Evolutionary conservation across 768 basidiomycete species (phyloP).

Genomic region (Suillus ampliporus): DNA sequence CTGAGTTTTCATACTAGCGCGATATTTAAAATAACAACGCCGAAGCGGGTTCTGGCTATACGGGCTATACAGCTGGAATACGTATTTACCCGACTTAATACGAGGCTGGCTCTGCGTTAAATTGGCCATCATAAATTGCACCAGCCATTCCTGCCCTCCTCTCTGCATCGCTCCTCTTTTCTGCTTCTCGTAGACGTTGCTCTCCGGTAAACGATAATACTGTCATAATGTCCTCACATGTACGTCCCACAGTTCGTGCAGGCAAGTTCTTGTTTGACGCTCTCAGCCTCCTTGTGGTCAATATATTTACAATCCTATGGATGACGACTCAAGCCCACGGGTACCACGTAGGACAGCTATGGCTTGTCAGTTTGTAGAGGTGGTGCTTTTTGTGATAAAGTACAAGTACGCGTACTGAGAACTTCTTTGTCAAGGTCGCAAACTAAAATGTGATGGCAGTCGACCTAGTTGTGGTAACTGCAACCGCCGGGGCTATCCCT

Average conservation of each 20-base stretch:
- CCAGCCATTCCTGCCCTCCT: conserved; percentile 12
- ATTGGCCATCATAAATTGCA: conserved; percentile 36
- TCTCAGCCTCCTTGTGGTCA: conserved; percentile 12
- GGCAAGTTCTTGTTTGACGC: neutral
- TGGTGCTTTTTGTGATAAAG: conserved; percentile 27
- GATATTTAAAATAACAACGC: conserved; percentile 38
- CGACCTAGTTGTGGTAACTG: conserved; percentile 72
- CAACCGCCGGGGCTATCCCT: conserved; percentile 60
- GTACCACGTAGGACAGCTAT: conserved; percentile 60
- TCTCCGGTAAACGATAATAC: conserved; percentile 11
- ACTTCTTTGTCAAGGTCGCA: conserved; percentile 53
- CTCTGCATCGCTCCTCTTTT: conserved; percentile 19
- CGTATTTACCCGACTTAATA: conserved; percentile 35
- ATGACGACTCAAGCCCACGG: conserved; percentile 30
- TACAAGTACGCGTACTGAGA: neutral
- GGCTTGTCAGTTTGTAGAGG: conserved; percentile 78
- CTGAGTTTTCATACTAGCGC: conserved; percentile 30
- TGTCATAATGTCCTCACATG: conserved; percentile 31
- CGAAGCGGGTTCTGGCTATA: conserved; percentile 30
- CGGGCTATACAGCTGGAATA: conserved; percentile 42
- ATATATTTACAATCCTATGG: conserved; percentile 17
- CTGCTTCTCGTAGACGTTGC: conserved; percentile 8
- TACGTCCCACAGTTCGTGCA: conserved; percentile 15
- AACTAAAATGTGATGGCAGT: conserved; percentile 74
- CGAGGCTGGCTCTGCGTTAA: conserved; percentile 32